Evolutionary conservation across 2,329 filamentous ascomycete genomes (phyloP), one percentile per base, ranked within the genome.

Genomic region (Fusarium chaquense): DNA sequence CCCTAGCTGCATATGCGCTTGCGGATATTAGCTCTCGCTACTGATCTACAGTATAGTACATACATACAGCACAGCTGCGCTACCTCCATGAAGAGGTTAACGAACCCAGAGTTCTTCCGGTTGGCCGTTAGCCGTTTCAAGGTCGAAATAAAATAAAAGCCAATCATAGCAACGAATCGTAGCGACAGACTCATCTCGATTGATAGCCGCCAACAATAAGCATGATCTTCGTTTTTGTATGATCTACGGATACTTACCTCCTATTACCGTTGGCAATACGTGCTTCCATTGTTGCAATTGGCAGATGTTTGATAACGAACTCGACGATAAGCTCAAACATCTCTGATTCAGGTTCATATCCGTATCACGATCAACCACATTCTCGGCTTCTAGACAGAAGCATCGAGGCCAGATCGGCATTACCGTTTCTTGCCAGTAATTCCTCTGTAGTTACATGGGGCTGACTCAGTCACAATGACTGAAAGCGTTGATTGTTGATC

Each of bases 11-110:
- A 62, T 56, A 62, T 63, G 28, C 62, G 28, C 62, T 53, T 62
- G 59, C 65, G 70, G 70, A 63, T 74, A 70, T 61, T 74, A 63
- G 70, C 50, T 43, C 72, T 11, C 26, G 11, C 44, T 30, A 20
- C 15, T 43, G 22, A 26, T 43, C 18, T 43, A 26, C 22, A 16
- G 40, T 24, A 43, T 30, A 10, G 28, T 30, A 30, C 10, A 11
- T 30, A 30, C 10, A 11, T 73, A 70, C 26, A 28, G 32, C 20
- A 62, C 45, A 32, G 56, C 13, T 35, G 59, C 18, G 28, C 50
- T 54, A 41, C 32, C 35, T 35, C 8, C 20, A 20, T 20, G 20
- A 20, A 20, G 15, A 24, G 46, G 46, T 36, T n/a, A 18, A n/a
- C 35, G 32, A 36, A 52, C 35, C 16, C n/a, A 40, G 30, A 62